Conservation (phyloP, 805 yeast species). For the Peterozyma xylosa region DNA sequence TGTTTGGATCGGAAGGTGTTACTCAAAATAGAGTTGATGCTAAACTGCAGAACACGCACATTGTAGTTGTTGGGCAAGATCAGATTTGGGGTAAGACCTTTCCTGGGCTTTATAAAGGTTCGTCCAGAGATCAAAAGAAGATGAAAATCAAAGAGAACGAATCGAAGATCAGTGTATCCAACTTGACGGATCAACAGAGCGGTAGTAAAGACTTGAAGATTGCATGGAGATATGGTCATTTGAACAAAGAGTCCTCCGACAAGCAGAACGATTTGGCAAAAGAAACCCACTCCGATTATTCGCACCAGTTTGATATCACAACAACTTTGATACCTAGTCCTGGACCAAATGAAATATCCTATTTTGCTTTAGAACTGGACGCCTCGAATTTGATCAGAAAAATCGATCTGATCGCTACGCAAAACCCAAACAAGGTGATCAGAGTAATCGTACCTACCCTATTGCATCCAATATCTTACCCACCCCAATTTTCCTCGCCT, state of each 20-base stretch:
- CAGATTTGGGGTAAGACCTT: constrained; percentile 57
- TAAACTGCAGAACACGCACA: constrained; percentile 37
- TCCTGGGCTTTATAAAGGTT: constrained; percentile 73
- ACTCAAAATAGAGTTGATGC: constrained; percentile 48
- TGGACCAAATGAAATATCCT: constrained; percentile 49
- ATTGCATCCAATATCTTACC: constrained; percentile 69
- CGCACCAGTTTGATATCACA: constrained; percentile 70
- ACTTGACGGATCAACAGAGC: constrained; percentile 34
- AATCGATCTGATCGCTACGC: constrained; percentile 33
- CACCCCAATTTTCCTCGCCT: constrained; percentile 39
- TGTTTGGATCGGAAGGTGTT: constrained; percentile 72
- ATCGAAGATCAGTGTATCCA: constrained; percentile 60
- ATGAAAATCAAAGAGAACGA: constrained; percentile 49
- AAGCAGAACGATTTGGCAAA: constrained; percentile 18
- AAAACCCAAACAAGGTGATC: constrained; percentile 39
- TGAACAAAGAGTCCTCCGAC: constrained; percentile 26
- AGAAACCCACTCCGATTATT: constrained; percentile 44
- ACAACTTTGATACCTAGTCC: constrained; percentile 64
- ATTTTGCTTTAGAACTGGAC: constrained; percentile 30
- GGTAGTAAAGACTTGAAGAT: constrained; percentile 56
- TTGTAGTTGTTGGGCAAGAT: constrained; percentile 55
- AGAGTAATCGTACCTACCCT: constrained; percentile 72
- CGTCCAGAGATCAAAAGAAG: constrained; percentile 58
- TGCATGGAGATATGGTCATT: constrained; percentile 87
- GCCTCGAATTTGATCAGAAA: constrained; percentile 25